Evolutionary conservation across 2,329 filamentous ascomycete genomes (phyloP).

Genomic region (Talaromyces sp.): DNA sequence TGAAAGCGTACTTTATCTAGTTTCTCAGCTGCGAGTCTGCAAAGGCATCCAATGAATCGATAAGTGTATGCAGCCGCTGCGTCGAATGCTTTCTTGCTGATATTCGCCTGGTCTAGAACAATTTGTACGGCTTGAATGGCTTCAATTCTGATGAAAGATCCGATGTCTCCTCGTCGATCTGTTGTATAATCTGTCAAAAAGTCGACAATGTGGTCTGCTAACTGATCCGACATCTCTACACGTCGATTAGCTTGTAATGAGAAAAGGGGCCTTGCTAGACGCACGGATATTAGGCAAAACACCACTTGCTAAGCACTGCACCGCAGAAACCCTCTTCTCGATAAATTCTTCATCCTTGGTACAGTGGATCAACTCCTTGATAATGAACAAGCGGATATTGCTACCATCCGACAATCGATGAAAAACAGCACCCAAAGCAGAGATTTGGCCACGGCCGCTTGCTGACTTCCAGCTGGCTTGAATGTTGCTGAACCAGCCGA

Average conservation of each 20-base stretch:
- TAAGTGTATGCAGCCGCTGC: slow-evolving; percentile 22
- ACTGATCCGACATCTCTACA: slow-evolving; percentile 29
- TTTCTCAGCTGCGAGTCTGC: slow-evolving; percentile 80
- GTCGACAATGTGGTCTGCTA: slow-evolving; percentile 30
- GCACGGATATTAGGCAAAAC: slow-evolving; percentile 39
- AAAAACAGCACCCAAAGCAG: slow-evolving; percentile 41
- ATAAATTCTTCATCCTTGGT: slow-evolving; percentile 38
- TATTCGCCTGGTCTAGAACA: neutral
- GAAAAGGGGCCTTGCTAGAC: slow-evolving; percentile 1
- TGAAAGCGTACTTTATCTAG: slow-evolving; percentile 74
- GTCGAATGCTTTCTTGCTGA: neutral
- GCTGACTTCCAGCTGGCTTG: slow-evolving; percentile 35
- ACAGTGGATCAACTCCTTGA: slow-evolving; percentile 34
- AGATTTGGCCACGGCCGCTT: slow-evolving; percentile 43
- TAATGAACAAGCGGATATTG: slow-evolving; percentile 27
- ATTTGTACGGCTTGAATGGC: slow-evolving; percentile 63
- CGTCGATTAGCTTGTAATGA: slow-evolving; percentile 21
- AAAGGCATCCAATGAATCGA: slow-evolving; percentile 40
- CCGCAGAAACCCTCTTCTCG: slow-evolving; percentile 40
- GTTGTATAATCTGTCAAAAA: slow-evolving; percentile 84
- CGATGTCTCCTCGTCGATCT: slow-evolving; percentile 82
- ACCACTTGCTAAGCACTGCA: slow-evolving; percentile 37
- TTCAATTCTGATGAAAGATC: slow-evolving; percentile 77
- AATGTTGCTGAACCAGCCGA: slow-evolving; percentile 40
- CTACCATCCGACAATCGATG: slow-evolving; percentile 28